A percentile compares a stretch with the other conserved stretches of the same genome.
phyloP scores from a whole-genome alignment of 148 eudicot species.

The Nepenthes mirabilis region DNA sequence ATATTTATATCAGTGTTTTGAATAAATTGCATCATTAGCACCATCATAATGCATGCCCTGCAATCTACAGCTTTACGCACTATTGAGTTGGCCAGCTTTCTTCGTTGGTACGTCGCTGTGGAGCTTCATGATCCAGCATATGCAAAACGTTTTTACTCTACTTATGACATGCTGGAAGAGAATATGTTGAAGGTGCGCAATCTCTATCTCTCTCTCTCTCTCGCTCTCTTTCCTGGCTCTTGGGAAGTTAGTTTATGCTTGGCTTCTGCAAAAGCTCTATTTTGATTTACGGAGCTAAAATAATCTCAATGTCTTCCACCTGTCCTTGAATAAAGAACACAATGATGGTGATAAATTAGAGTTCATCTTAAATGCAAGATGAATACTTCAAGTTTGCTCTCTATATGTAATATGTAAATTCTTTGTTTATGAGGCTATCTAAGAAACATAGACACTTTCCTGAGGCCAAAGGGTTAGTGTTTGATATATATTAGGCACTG shows the following conservation, averaged over 20 bases:
- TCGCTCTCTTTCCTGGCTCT: background rate
- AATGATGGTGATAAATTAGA: too few species aligned
- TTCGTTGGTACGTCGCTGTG: conserved; percentile 97
- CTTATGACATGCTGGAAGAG: conserved; percentile 84
- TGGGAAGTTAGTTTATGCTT: background rate
- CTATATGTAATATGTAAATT: too few species aligned
- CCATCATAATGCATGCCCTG: background rate
- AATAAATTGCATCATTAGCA: conserved; percentile 6
- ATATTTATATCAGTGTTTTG: background rate
- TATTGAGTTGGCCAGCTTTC: conserved; percentile 94
- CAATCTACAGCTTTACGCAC: conserved; percentile 57
- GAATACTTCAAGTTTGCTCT: too few species aligned
- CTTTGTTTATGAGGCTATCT: too few species aligned
- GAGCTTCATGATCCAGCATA: conserved; percentile 93
- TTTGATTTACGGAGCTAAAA: too few species aligned
- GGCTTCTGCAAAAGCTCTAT: background rate
- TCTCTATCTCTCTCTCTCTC: conserved; percentile 4
- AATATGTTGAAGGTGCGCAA: conserved; percentile 72
- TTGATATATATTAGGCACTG: too few species aligned
- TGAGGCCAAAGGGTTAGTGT: too few species aligned
- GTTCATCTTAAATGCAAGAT: too few species aligned
- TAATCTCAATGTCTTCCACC: too few species aligned
- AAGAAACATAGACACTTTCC: too few species aligned
- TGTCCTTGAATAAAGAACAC: too few species aligned
- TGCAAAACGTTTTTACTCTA: conserved; percentile 89